These are phyloP conservation scores for Houttuynia cordata DNA, from an alignment of 164 flowering plant genomes.

Conservation along the genomic window DNA sequence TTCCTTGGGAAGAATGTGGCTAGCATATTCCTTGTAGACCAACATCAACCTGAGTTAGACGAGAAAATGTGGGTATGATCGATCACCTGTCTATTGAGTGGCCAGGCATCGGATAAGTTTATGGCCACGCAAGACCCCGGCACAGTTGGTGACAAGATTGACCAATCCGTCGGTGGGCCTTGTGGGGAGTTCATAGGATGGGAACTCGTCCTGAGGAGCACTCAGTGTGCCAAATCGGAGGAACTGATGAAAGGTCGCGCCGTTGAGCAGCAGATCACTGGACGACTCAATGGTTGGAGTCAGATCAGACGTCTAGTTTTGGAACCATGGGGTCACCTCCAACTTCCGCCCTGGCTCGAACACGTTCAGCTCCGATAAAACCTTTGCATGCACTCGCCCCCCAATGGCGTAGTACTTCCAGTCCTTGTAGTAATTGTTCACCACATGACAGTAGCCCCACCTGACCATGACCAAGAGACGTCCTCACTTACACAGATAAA, in stretches of 20 bases:
- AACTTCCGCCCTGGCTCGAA: slow-evolving; percentile 15
- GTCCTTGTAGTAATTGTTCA: slow-evolving; percentile 20
- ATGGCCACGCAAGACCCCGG: slow-evolving; percentile 14
- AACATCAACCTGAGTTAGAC: too few relatives aligned
- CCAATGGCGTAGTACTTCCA: slow-evolving; percentile 22
- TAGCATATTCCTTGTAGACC: too few relatives aligned
- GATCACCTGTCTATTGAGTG: too few relatives aligned
- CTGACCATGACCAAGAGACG: slow-evolving; percentile 1
- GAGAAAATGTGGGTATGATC: too few relatives aligned
- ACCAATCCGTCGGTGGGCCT: slow-evolving; percentile 1
- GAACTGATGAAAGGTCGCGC: slow-evolving; percentile 22
- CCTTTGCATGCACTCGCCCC: slow-evolving; percentile 19
- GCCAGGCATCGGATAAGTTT: slow-evolving; percentile 7
- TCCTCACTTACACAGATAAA: too few relatives aligned
- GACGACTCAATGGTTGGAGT: slow-evolving; percentile 18
- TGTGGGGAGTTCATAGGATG: slow-evolving; percentile 10
- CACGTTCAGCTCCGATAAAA: slow-evolving; percentile 19
- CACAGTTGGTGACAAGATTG: slow-evolving; percentile 12
- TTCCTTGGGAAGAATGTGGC: too few relatives aligned
- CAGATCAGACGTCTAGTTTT: slow-evolving; percentile 6
- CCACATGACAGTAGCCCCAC: slow-evolving; percentile 27
- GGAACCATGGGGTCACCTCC: slow-evolving; percentile 26
- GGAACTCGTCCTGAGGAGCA: slow-evolving; percentile 7
- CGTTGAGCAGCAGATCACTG: slow-evolving; percentile 12
- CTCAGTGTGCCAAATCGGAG: slow-evolving; percentile 3